These are phyloP conservation scores for Cladophialophora exuberans DNA, from an alignment of 2,329 filamentous ascomycete species.

Conservation along the genomic window DNA sequence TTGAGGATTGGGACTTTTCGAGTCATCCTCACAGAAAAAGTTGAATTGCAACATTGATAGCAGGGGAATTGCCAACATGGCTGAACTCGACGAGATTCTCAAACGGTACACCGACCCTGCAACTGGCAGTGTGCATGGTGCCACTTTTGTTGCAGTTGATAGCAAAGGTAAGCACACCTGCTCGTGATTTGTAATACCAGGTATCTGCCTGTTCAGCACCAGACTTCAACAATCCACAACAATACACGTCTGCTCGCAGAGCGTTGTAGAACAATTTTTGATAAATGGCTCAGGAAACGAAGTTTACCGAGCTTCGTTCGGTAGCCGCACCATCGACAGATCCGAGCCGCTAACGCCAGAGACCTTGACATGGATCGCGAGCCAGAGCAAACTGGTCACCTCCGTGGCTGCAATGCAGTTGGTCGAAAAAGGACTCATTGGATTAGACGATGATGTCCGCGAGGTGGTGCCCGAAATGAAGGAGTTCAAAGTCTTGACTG, in stretches of 20 bases:
- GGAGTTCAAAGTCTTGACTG: constrained; percentile 44
- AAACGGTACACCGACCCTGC: constrained; percentile 15
- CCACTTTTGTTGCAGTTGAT: constrained; percentile 16
- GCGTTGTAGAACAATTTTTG: too few relatives aligned
- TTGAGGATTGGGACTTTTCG: background rate
- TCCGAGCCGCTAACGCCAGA: constrained; percentile 23
- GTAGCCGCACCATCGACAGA: constrained; percentile 7
- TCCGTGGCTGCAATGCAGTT: constrained; percentile 58
- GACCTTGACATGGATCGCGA: constrained; percentile 28
- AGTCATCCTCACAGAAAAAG: background rate
- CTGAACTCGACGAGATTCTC: constrained; percentile 18
- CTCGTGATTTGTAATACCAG: background rate
- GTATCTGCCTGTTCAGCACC: background rate
- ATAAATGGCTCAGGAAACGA: constrained; percentile 2
- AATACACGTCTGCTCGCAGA: too few relatives aligned
- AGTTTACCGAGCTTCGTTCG: constrained; percentile 6
- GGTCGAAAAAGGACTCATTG: constrained; percentile 56
- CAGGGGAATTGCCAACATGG: background rate
- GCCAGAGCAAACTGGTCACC: constrained; percentile 50
- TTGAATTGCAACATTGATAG: background rate
- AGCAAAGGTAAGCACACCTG: constrained; percentile 5
- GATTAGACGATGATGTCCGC: constrained; percentile 52
- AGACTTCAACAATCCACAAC: too few relatives aligned
- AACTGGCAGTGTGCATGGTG: constrained; percentile 13
- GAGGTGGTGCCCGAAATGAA: constrained; percentile 53